Evolutionary conservation across 768 basidiomycete genomes (phyloP).

Genomic region (Pleurotus citrinopileatus): DNA sequence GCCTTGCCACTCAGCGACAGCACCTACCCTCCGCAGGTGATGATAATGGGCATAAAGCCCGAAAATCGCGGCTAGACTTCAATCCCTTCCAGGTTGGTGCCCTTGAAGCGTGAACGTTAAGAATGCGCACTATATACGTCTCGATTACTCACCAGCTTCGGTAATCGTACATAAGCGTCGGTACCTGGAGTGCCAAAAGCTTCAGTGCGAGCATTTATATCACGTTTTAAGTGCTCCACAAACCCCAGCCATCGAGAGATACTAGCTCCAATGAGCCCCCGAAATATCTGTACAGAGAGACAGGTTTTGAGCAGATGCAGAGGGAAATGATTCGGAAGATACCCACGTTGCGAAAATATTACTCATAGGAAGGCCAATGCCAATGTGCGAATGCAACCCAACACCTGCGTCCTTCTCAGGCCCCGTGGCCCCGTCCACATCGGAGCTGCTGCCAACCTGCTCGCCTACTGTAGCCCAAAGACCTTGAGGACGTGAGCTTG

Average conservation of each 20-base stretch:
- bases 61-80: slow-evolving; percentile 49
- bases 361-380: slow-evolving; percentile 86
- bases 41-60: not conserved
- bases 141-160: slow-evolving; percentile 60
- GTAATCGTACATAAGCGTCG: slow-evolving; percentile 78
- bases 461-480: slow-evolving; percentile 79
- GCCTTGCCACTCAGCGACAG: no score
- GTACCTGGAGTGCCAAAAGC: slow-evolving; percentile 49
- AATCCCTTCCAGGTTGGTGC: slow-evolving; percentile 83
- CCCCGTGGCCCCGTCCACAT: slow-evolving; percentile 24
- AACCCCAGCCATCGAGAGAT: slow-evolving; percentile 83
- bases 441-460: slow-evolving; percentile 49
- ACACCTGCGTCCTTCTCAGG: slow-evolving; percentile 43
- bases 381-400: slow-evolving; percentile 62
- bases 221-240: slow-evolving; percentile 20
- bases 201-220: not conserved
- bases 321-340: not conserved
- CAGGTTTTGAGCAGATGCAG: not conserved
- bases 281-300: slow-evolving; percentile 58
- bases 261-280: slow-evolving; percentile 79
- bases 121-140: not conserved
- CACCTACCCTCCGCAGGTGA: not conserved
- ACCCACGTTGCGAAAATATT: slow-evolving; percentile 80
- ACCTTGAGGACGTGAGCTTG: slow-evolving; percentile 57
- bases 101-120: slow-evolving; percentile 38